Conservation (phyloP, 352 stramenopile species). For the Blastocystis sp. region DNA sequence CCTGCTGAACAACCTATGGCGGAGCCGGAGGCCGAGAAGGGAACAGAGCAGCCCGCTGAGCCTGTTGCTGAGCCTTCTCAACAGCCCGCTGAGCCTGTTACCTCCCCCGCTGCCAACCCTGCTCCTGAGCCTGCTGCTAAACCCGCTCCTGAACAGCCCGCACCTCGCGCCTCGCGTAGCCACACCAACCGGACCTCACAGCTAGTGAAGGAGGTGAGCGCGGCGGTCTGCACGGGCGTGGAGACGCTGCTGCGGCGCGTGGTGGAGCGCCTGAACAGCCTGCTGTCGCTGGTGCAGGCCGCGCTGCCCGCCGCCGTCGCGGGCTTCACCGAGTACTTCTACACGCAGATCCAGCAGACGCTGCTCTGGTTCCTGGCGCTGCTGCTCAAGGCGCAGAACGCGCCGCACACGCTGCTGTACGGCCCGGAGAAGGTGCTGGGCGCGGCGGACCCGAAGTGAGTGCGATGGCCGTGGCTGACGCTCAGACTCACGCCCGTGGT, state of each 20-base stretch:
- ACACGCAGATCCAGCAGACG: slow-evolving; percentile 57
- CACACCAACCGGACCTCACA: background rate
- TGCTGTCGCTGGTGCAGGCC: slow-evolving; percentile 28
- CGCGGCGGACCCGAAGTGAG: background rate
- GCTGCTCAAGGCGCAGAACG: background rate
- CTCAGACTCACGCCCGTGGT: background rate
- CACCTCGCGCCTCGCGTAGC: background rate
- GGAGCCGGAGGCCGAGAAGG: too few relatives aligned
- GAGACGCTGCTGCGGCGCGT: slow-evolving; percentile 11
- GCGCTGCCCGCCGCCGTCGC: background rate
- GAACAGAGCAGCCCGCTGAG: background rate
- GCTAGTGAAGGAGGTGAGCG: background rate
- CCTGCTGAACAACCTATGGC: too few relatives aligned
- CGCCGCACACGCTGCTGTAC: slow-evolving; percentile 34
- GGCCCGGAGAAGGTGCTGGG: background rate
- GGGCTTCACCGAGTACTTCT: slow-evolving; percentile 64
- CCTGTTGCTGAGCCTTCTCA: background rate
- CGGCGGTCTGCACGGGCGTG: background rate
- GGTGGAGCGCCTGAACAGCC: slow-evolving; percentile 24
- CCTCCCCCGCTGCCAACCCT: background rate
- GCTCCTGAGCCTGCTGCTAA: background rate
- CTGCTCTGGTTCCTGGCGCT: slow-evolving; percentile 20
- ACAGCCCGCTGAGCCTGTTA: background rate
- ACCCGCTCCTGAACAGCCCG: background rate
- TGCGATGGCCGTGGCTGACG: background rate